Conservation (phyloP, 2,329 filamentous ascomycete species). For the Diaporthe sp. region DNA sequence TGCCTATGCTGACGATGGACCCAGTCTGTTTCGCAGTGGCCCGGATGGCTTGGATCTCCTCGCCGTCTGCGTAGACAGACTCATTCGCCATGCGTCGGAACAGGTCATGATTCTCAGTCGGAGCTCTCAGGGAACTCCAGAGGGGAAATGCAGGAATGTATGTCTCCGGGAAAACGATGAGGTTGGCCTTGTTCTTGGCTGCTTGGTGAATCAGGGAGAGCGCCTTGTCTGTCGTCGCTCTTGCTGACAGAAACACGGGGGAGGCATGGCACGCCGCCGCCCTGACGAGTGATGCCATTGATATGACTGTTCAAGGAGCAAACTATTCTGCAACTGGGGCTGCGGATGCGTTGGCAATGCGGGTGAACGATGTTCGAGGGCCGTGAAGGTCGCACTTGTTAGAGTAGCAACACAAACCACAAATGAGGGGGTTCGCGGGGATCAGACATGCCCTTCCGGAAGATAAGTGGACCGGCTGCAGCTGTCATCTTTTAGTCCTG, state of each 20-base stretch:
- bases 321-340: neutral
- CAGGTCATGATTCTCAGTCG: conserved; percentile 14
- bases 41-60: conserved; percentile 37
- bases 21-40: conserved; percentile 36
- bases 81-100: conserved; percentile 24
- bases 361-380: neutral
- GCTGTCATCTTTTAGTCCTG: conserved; percentile 24
- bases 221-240: conserved; percentile 39
- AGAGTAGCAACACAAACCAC: neutral
- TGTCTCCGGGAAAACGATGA: conserved; percentile 40
- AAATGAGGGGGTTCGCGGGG: conserved; percentile 15
- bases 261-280: conserved; percentile 36
- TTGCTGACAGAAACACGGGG: conserved; percentile 39
- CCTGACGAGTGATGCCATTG: conserved; percentile 9
- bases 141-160: conserved; percentile 39
- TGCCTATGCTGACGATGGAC: conserved; percentile 37
- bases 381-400: neutral
- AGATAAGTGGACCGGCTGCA: neutral
- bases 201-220: conserved; percentile 39
- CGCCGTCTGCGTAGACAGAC: conserved; percentile 38
- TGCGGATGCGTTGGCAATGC: neutral
- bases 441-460: neutral
- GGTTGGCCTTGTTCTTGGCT: conserved; percentile 36
- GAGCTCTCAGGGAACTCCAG: conserved; percentile 34
- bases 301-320: too few relatives aligned